A percentile compares a stretch with the other conserved stretches of the same genome.
Conservation (phyloP, 2,329 filamentous ascomycete genomes). For the Aspergillus sp. region DNA sequence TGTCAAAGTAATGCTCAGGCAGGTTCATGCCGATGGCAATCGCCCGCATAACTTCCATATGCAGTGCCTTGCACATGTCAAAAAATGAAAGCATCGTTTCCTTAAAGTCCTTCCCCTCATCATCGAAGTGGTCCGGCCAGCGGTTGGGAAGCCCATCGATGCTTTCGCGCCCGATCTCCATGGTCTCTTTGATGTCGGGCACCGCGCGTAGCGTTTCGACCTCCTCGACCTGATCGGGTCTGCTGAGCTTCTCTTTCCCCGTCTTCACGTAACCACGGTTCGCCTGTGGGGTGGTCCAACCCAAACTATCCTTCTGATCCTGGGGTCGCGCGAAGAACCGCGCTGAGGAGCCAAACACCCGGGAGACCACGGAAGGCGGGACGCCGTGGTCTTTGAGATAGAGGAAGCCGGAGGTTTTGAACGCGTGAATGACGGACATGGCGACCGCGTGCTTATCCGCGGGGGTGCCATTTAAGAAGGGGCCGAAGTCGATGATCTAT, state of each 20-base stretch:
- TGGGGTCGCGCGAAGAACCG: constrained; percentile 66
- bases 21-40: constrained; percentile 80
- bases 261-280: constrained; percentile 71
- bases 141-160: constrained; percentile 66
- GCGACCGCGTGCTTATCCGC: constrained; percentile 64
- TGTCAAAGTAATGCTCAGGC: constrained; percentile 70
- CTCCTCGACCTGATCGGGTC: constrained; percentile 41
- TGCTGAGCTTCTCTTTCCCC: constrained; percentile 68
- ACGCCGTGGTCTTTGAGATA: constrained; percentile 82
- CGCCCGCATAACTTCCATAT: constrained; percentile 76
- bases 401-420: constrained; percentile 84
- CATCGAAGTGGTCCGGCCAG: constrained; percentile 64
- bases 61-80: constrained; percentile 68
- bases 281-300: constrained; percentile 69
- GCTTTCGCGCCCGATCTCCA: constrained; percentile 62
- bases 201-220: constrained; percentile 52
- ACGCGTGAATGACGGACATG: constrained; percentile 70
- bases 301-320: constrained; percentile 62
- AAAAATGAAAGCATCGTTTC: constrained; percentile 73
- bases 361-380: constrained; percentile 53
- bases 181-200: constrained; percentile 55
- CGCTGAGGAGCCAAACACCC: constrained; percentile 66
- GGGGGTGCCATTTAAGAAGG: constrained; percentile 64
- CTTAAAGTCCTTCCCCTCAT: constrained; percentile 61
- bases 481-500: constrained; percentile 75